Evolutionary conservation across 2,329 filamentous ascomycete species (phyloP), one percentile per base, ranked within the genome.

Genomic region (Lojkania enalia): DNA sequence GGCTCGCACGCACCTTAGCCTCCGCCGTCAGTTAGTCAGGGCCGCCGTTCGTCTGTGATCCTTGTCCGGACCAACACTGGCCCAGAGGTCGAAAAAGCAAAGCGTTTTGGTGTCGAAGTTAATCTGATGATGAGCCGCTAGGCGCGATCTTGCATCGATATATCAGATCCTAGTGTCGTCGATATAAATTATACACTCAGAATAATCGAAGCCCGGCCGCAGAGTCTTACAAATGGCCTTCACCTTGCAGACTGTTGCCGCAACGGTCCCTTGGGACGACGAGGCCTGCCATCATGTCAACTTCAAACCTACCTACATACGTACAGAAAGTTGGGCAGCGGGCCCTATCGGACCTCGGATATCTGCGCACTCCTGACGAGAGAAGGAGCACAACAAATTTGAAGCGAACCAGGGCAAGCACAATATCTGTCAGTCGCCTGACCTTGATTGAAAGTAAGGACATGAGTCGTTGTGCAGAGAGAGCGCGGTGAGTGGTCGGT

Each of bases 1-100:
- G 58, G 31, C 47, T 46, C 49, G 53, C 57, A 61, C 61, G 55
- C 58, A 55, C 53, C 54, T 62, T 67, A 67, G 65, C 55, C 61
- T 58, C 65, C 65, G 61, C 62, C 61, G 63, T 67, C 63, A 65
- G 54, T 55, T 57, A 65, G 54, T 55, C 58, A 49, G 54, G 46
- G 45, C 39, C 42, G 35, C 35, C 42, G 31, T 42, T 48, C 39
- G 38, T 44, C 49, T 48, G 42, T 49, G 41, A 48, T 49, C 45
- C 42, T 29, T 15, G 35, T 35, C 42, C 16, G 15, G 25, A 5
- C 42, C 41, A 13, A 20, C 29, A 15, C 25, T 29, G 20, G 16
- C 23, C 32, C 44, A 36, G 44, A 20, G 20, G 25, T 41, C 25
- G 44, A 49, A 23, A 41, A 45, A 36, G 35, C 42, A 52, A 44